These are phyloP conservation scores for Mallotus repandus DNA, from an alignment of 441 rosid species.

Conservation along the genomic window DNA sequence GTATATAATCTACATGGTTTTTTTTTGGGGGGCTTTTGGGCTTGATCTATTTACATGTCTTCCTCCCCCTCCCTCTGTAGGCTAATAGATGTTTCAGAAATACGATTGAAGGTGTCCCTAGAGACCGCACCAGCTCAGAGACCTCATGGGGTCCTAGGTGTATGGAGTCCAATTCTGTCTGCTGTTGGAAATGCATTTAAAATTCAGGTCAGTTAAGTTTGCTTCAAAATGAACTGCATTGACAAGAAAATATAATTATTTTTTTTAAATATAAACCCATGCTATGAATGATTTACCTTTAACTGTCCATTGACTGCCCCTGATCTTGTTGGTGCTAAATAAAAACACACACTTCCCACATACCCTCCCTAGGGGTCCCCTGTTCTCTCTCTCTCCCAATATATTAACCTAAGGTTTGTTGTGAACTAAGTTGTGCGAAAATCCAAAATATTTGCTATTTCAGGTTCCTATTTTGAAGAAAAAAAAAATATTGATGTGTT, in stretches of 20 bases:
- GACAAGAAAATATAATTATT: background rate
- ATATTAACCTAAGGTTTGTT: background rate
- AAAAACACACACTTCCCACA: too few relatives aligned
- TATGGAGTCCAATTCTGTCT: slow-evolving; percentile 95
- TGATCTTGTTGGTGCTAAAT: background rate
- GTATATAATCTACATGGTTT: too few relatives aligned
- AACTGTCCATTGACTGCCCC: background rate
- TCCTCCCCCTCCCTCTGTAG: slow-evolving; percentile 37
- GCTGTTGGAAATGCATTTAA: slow-evolving; percentile 99
- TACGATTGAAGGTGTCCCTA: slow-evolving; percentile 83
- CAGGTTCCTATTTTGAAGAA: background rate
- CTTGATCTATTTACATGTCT: background rate
- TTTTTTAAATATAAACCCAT: background rate
- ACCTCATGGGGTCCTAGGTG: slow-evolving; percentile 94
- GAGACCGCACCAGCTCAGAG: slow-evolving; percentile 96
- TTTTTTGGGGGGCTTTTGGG: too few relatives aligned
- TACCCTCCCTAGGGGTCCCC: too few relatives aligned
- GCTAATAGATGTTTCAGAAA: slow-evolving; percentile 95
- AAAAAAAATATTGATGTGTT: background rate
- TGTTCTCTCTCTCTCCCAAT: too few relatives aligned
- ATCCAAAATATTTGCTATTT: background rate
- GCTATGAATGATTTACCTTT: background rate
- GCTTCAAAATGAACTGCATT: background rate
- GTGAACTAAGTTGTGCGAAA: background rate
- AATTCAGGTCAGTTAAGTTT: slow-evolving; percentile 64